Evolutionary conservation across 2,329 filamentous ascomycete genomes (phyloP).

Genomic region (Hymenoscyphus occultus): DNA sequence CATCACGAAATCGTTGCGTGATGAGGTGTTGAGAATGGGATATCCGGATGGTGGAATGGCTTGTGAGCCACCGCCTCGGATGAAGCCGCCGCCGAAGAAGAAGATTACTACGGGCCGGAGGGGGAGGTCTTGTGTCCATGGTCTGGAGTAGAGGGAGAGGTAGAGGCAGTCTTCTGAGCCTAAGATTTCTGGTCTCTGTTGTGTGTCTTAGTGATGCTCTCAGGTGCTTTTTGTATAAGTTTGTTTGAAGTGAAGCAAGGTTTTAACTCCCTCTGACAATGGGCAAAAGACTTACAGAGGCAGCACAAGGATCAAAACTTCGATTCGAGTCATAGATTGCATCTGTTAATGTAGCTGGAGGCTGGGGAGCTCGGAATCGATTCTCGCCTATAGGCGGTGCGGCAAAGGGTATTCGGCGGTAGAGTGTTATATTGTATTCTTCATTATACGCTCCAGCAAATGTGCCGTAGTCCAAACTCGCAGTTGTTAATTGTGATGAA

Average conservation of each 20-base stretch:
- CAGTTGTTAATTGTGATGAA: conserved; percentile 36
- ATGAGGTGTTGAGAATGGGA: conserved; percentile 55
- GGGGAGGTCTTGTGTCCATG: conserved; percentile 46
- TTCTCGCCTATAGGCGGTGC: conserved; percentile 56
- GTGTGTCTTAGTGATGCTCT: neutral
- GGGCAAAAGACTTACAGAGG: conserved; percentile 42
- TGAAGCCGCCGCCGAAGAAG: conserved; percentile 61
- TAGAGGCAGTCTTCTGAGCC: conserved; percentile 61
- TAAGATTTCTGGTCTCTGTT: conserved; percentile 39
- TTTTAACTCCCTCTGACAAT: neutral
- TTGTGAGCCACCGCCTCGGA: conserved; percentile 55
- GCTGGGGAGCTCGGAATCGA: conserved; percentile 59
- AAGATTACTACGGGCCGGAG: conserved; percentile 56
- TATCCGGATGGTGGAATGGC: conserved; percentile 54
- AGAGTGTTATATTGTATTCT: conserved; percentile 56
- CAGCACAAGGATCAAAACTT: conserved; percentile 56
- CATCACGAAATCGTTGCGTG: conserved; percentile 49
- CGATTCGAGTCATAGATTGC: conserved; percentile 54
- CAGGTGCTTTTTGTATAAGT: neutral
- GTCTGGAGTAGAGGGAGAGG: conserved; percentile 57
- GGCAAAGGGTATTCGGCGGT: conserved; percentile 59
- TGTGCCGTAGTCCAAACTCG: conserved; percentile 47
- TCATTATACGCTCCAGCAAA: conserved; percentile 52
- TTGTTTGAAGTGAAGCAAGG: neutral
- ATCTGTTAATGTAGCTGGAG: conserved; percentile 46